Conservation (phyloP, 257 asterid species). For the Plectranthus barbatus region DNA sequence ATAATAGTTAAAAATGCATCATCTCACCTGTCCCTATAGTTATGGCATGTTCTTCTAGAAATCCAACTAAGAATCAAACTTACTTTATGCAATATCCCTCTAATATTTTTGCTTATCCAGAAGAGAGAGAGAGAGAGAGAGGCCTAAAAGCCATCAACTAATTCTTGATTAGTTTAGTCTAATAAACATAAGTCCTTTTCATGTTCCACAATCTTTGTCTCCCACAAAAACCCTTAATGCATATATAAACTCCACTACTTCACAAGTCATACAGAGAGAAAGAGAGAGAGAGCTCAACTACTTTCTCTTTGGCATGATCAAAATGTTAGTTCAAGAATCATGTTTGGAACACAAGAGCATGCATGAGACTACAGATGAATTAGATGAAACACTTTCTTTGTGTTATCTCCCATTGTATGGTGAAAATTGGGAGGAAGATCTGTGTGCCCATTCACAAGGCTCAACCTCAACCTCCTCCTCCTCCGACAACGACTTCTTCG, state of each 20-base stretch:
- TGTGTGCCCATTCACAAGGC: conserved; percentile 35
- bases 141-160: conserved; percentile 11
- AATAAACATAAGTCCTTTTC: conserved; percentile 16
- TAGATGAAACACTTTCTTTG: conserved; percentile 62
- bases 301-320: neutral
- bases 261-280: conserved; percentile 6
- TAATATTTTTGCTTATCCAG: conserved; percentile 7
- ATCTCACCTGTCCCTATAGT: neutral
- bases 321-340: conserved; percentile 18
- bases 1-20: neutral
- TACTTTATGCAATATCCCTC: neutral
- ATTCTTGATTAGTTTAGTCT: conserved; percentile 4
- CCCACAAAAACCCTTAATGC: conserved; percentile 15
- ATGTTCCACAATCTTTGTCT: conserved; percentile 24
- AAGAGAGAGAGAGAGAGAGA: conserved; percentile 1
- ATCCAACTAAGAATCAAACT: conserved; percentile 3
- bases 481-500: conserved; percentile 23
- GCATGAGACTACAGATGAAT: conserved; percentile 25
- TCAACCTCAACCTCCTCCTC: conserved; percentile 39
- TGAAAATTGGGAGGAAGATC: conserved; percentile 24
- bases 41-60: conserved; percentile 20
- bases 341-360: conserved; percentile 14
- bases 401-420: conserved; percentile 49
- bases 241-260: conserved; percentile 10
- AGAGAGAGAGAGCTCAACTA: neutral